A percentile compares a stretch with the other conserved stretches of the same genome.
Conservation (phyloP, 176 grass and related monocot genomes). For the Musa itinerans region DNA sequence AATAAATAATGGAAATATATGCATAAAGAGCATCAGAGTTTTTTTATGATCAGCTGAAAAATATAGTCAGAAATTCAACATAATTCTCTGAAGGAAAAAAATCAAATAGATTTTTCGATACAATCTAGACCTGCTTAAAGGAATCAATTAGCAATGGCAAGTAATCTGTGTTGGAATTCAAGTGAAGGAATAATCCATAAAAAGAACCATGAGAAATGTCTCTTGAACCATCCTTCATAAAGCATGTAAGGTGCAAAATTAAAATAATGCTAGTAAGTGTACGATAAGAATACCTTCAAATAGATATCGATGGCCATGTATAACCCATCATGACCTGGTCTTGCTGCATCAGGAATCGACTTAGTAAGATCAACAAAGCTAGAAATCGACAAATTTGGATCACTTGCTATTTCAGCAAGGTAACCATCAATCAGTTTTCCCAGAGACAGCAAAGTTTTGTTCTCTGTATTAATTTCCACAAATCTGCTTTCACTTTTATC, state of each 20-base stretch:
- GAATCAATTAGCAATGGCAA: too few relatives aligned
- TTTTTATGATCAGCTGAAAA: too few relatives aligned
- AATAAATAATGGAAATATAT: not conserved
- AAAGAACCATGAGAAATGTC: too few relatives aligned
- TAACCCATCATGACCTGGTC: slow-evolving; percentile 68
- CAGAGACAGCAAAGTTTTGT: slow-evolving; percentile 53
- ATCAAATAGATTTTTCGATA: too few relatives aligned
- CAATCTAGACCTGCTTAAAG: too few relatives aligned
- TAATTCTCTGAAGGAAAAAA: too few relatives aligned
- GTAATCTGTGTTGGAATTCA: too few relatives aligned
- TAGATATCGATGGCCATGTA: slow-evolving; percentile 87
- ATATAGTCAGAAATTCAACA: too few relatives aligned
- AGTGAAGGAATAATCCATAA: too few relatives aligned
- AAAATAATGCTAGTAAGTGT: too few relatives aligned
- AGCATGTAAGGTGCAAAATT: too few relatives aligned
- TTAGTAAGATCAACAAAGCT: slow-evolving; percentile 59
- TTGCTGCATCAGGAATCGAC: slow-evolving; percentile 55
- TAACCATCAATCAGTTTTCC: slow-evolving; percentile 78
- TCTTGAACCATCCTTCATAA: not conserved
- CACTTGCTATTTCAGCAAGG: slow-evolving; percentile 69
- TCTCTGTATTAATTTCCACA: slow-evolving; percentile 52
- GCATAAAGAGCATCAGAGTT: too few relatives aligned
- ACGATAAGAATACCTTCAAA: slow-evolving; percentile 59
- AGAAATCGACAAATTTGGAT: slow-evolving; percentile 63
- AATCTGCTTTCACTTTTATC: slow-evolving; percentile 58